phyloP scores from a whole-genome alignment of 495 filamentous ascomycete genomes.

The Beverwykella pulmonaria region DNA sequence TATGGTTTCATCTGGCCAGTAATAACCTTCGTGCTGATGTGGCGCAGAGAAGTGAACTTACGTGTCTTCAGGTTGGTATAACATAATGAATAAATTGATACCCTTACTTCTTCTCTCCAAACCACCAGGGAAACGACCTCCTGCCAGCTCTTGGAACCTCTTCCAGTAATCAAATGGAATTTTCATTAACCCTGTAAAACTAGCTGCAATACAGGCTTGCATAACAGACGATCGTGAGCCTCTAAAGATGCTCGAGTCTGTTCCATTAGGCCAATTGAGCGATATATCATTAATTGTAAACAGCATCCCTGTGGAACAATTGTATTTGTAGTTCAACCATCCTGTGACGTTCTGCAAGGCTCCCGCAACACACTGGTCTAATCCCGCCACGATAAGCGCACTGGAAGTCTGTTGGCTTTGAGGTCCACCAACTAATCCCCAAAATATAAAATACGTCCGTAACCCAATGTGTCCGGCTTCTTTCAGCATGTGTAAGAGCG shows the following conservation, averaged over 20 bases:
- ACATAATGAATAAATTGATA: constrained; percentile 12
- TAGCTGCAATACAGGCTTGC: constrained; percentile 7
- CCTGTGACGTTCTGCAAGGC: neutral
- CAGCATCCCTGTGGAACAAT: constrained; percentile 8
- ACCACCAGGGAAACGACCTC: neutral
- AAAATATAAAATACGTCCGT: constrained; percentile 7
- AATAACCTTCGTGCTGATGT: neutral
- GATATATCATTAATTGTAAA: constrained; percentile 12
- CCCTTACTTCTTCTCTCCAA: neutral
- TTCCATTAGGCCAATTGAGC: constrained; percentile 22
- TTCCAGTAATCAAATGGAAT: constrained; percentile 2
- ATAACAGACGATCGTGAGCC: constrained; percentile 7
- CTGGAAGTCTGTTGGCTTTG: neutral
- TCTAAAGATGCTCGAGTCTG: constrained; percentile 10
- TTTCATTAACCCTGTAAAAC: constrained; percentile 9
- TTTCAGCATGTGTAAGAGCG: neutral
- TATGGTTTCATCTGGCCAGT: neutral
- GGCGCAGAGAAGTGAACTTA: neutral
- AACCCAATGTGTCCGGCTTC: neutral
- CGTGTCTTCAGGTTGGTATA: constrained; percentile 8
- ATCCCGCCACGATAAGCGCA: constrained; percentile 1
- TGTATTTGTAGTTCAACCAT: neutral
- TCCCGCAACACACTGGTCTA: neutral
- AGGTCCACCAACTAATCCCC: constrained; percentile 4
- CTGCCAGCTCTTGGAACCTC: neutral